phyloP scores from a whole-genome alignment of 2,329 filamentous ascomycete genomes.

The Penicillium olsonii region DNA sequence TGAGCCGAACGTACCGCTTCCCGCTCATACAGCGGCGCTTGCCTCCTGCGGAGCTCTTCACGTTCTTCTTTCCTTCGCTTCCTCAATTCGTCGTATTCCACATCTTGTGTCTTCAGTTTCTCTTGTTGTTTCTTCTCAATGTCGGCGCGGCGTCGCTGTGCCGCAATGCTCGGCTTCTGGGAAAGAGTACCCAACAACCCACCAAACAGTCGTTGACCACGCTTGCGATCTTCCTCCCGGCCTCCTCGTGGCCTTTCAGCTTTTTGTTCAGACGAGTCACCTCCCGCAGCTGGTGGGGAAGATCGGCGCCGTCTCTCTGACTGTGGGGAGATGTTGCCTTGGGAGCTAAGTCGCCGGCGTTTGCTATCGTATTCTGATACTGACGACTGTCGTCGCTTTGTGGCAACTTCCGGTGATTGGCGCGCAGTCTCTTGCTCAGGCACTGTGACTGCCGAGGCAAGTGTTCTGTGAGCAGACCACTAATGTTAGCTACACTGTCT shows the following conservation, averaged over 20 bases:
- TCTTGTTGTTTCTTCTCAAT: constrained; percentile 81
- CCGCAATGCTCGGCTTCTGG: constrained; percentile 65
- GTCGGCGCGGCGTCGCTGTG: constrained; percentile 70
- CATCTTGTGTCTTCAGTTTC: constrained; percentile 73
- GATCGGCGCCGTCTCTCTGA: constrained; percentile 26
- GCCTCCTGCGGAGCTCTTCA: constrained; percentile 60
- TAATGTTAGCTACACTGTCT: constrained; percentile 9
- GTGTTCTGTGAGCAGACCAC: constrained; percentile 26
- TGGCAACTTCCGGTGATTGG: constrained; percentile 34
- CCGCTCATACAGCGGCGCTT: constrained; percentile 75
- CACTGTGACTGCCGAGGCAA: constrained; percentile 57
- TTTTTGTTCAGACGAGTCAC: constrained; percentile 19
- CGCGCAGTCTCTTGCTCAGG: constrained; percentile 44
- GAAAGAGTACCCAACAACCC: constrained; percentile 76
- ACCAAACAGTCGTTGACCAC: constrained; percentile 83
- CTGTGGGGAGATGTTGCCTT: constrained; percentile 27
- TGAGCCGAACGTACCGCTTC: constrained; percentile 62
- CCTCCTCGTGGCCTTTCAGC: constrained; percentile 35
- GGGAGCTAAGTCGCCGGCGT: constrained; percentile 52
- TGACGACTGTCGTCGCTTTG: constrained; percentile 59
- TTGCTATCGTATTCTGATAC: constrained; percentile 53
- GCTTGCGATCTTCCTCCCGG: constrained; percentile 75
- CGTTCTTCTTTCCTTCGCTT: constrained; percentile 66
- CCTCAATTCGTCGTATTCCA: constrained; percentile 69
- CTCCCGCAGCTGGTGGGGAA: constrained; percentile 19